These are phyloP conservation scores for Pythium plurisporium DNA, from an alignment of 352 stramenopile species.

Conservation along the genomic window DNA sequence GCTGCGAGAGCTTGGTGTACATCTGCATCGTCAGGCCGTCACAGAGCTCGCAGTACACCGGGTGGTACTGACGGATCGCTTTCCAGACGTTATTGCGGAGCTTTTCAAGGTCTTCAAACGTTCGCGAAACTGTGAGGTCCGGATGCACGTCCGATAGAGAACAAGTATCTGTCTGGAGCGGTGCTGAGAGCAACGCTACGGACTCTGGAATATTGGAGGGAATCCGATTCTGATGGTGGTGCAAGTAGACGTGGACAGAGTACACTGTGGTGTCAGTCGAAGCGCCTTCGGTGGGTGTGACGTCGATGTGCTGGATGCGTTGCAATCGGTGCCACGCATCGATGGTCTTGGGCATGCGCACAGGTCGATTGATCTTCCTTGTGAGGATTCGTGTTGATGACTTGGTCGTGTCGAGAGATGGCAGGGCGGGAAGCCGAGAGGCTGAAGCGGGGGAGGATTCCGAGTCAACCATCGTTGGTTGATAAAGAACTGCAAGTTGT, in stretches of 20 bases:
- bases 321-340: slow-evolving; percentile 10
- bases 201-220: not conserved
- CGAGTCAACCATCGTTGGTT: too few species aligned
- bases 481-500: too few species aligned
- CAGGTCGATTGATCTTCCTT: not conserved
- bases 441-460: too few species aligned
- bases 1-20: not conserved
- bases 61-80: slow-evolving; percentile 26
- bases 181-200: not conserved
- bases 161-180: not conserved
- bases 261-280: not conserved
- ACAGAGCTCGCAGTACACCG: slow-evolving; percentile 52
- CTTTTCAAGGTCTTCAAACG: slow-evolving; percentile 44
- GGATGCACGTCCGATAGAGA: too few species aligned
- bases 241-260: not conserved
- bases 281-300: not conserved
- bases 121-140: slow-evolving; percentile 52
- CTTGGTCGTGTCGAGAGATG: not conserved
- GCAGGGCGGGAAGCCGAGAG: not conserved
- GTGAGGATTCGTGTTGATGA: not conserved
- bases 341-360: not conserved
- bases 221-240: slow-evolving; percentile 4
- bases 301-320: not conserved
- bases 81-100: slow-evolving; percentile 43
- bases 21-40: slow-evolving; percentile 19